Conservation (phyloP, 768 basidiomycete species). For the Phanerodontia chrysosporium region DNA sequence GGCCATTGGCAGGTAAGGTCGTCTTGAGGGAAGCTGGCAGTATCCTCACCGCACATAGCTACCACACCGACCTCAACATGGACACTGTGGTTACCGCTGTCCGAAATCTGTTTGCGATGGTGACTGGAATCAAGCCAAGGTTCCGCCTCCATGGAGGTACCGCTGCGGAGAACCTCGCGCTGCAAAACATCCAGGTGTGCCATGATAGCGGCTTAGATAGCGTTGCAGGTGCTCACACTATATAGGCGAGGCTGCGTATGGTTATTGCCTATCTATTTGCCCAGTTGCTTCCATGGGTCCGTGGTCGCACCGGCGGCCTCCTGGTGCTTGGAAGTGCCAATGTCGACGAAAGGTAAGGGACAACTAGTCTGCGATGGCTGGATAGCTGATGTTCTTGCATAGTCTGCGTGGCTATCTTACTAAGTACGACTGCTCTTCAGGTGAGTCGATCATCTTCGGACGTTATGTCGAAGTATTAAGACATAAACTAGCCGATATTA, state of each 20-base stretch:
- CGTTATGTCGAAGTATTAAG: neutral
- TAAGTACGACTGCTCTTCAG: conserved; percentile 95
- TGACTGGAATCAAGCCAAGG: conserved; percentile 68
- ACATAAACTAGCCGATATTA: conserved; percentile 73
- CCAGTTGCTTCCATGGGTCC: conserved; percentile 88
- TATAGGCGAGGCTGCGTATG: conserved; percentile 88
- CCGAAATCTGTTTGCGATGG: conserved; percentile 74
- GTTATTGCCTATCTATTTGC: conserved; percentile 93
- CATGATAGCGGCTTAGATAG: no score
- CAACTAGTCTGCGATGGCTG: neutral
- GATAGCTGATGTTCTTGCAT: neutral
- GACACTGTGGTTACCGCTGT: conserved; percentile 85
- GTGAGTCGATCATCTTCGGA: conserved; percentile 31
- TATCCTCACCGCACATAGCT: conserved; percentile 41
- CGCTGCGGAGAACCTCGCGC: conserved; percentile 85
- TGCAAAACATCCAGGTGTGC: conserved; percentile 97
- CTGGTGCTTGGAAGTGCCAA: conserved; percentile 97
- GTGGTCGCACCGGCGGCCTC: conserved; percentile 79
- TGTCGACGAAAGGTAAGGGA: conserved; percentile 87
- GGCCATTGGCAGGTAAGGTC: conserved; percentile 78
- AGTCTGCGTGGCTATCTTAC: conserved; percentile 95
- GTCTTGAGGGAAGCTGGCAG: conserved; percentile 12
- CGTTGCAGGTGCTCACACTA: neutral
- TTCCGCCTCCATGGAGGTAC: conserved; percentile 88
- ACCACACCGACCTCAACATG: conserved; percentile 96